Evolutionary conservation across 306 rosid species (phyloP), one percentile per base, ranked within the genome.

Genomic region (Heteromeles arbutifolia): DNA sequence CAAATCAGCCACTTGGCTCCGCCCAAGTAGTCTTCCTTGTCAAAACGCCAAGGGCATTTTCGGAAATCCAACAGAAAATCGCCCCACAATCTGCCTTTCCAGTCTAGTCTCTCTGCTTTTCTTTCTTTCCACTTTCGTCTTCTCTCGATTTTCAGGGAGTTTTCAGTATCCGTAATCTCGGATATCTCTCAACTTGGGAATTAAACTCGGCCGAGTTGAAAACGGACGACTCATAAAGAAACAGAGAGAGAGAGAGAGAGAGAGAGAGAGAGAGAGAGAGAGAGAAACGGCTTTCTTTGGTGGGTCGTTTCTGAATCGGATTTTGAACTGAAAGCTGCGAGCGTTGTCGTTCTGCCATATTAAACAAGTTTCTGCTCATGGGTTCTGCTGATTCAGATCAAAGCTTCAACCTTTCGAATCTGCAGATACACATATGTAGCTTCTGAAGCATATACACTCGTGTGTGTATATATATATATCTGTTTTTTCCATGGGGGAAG

Each of bases 1-100:
- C 50, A 3, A 37, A 12, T 8, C 41, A 6, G 80, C 92, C 92
- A 90, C 86, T 82, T 89, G 94, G 75, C 86, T 29, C 70, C 34
- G 41, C 75, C 76, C 75, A 68, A 57, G 81, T 45, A 67, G 78
- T 53, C 80, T 82, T 65, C 48, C 57, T 53, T 25, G 67, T 82
- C 80, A 66, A 73, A 79, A 57, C 70, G 21, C 19, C 32, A 29
- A 70, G 96, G 98, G 83, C 8, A 84, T 82, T 89, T 70, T 82
- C 74, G 97, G 72, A 17, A 79, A 29, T 7, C 5, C 7, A 0
- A 3, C 25, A 1, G 45, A 26, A 69, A 70, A 52, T 11, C 12
- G 15, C 65, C 72, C 72, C 75, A 39, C 28, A n/a, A n/a, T 8
- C 70, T 77, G 41, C 3, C 53, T 45, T 29, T 29, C 45, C 41